Evolutionary conservation across 2,329 filamentous ascomycete genomes (phyloP).

Genomic region (Fusarium cyanostomum): DNA sequence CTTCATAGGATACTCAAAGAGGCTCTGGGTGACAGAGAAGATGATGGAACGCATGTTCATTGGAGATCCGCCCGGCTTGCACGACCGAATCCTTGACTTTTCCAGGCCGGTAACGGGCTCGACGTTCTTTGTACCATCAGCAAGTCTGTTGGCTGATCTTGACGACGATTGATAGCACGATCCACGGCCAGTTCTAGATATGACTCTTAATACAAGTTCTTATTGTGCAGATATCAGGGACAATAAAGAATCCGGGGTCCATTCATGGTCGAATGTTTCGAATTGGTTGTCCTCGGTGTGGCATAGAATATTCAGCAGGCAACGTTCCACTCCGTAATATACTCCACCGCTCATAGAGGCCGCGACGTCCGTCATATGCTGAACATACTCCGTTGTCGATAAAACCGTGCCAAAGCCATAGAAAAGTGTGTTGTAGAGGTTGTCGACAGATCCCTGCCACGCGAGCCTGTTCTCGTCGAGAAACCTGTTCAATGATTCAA

Average conservation of each 20-base stretch:
- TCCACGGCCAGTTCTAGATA: no score
- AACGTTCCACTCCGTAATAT: conserved; percentile 2
- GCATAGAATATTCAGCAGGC: background rate
- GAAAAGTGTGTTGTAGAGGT: background rate
- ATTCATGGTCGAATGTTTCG: conserved; percentile 8
- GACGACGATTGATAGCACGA: background rate
- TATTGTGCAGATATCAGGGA: background rate
- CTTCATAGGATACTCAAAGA: conserved; percentile 64
- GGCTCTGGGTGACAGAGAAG: conserved; percentile 65
- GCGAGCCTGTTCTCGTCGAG: background rate
- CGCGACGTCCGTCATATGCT: background rate
- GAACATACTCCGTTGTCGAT: conserved; percentile 2
- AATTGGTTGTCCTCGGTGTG: background rate
- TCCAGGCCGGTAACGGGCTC: conserved; percentile 62
- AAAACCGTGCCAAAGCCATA: background rate
- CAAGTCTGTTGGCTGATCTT: conserved; percentile 18
- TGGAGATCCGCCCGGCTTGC: conserved; percentile 61
- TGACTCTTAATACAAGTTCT: no score
- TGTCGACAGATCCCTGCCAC: background rate
- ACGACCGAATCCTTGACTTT: conserved; percentile 65
- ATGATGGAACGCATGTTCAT: conserved; percentile 69
- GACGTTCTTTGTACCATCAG: conserved; percentile 61
- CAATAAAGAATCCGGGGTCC: conserved; percentile 11
- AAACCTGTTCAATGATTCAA: background rate
- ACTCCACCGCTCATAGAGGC: background rate